These are phyloP conservation scores for Metahyphopichia silvanorum DNA, from an alignment of 805 yeast genomes.

Conservation along the genomic window DNA sequence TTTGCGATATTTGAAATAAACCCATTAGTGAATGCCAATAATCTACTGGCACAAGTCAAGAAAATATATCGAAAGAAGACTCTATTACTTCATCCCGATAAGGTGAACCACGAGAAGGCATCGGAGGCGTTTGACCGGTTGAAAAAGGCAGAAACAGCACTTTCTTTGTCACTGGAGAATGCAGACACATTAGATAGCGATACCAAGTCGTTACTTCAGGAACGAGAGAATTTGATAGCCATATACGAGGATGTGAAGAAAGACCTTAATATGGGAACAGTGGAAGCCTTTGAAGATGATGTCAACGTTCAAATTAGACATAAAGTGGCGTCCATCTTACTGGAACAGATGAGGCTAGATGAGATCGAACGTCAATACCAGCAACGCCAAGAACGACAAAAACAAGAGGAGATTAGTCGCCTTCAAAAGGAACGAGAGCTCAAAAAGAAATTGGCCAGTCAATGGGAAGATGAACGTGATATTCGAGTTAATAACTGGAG, in stretches of 20 bases:
- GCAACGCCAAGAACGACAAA: constrained; percentile 25
- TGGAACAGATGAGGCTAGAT: constrained; percentile 30
- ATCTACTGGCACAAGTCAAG: constrained; percentile 42
- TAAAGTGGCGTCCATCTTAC: constrained; percentile 42
- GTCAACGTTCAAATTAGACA: constrained; percentile 23
- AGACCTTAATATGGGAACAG: constrained; percentile 3
- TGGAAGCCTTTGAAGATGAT: constrained; percentile 29
- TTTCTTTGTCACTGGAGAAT: constrained; percentile 16
- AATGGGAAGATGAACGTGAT: constrained; percentile 64
- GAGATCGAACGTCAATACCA: constrained; percentile 22
- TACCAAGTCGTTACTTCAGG: constrained; percentile 6
- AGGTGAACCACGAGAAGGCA: constrained; percentile 52
- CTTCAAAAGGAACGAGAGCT: constrained; percentile 38
- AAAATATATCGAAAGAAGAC: constrained; percentile 56
- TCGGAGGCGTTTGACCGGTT: constrained; percentile 61
- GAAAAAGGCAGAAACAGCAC: constrained; percentile 48
- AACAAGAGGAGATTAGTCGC: constrained; percentile 21
- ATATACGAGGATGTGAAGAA: constrained; percentile 24
- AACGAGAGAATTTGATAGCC: constrained; percentile 21
- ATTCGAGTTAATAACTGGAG: constrained; percentile 61
- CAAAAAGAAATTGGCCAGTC: constrained; percentile 39
- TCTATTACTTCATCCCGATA: constrained; percentile 68
- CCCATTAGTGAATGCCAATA: constrained; percentile 19
- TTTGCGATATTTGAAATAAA: constrained; percentile 49
- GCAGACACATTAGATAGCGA: constrained; percentile 5